Evolutionary conservation across 2,329 filamentous ascomycete species (phyloP).

Genomic region (Orbilia ellipsospora): DNA sequence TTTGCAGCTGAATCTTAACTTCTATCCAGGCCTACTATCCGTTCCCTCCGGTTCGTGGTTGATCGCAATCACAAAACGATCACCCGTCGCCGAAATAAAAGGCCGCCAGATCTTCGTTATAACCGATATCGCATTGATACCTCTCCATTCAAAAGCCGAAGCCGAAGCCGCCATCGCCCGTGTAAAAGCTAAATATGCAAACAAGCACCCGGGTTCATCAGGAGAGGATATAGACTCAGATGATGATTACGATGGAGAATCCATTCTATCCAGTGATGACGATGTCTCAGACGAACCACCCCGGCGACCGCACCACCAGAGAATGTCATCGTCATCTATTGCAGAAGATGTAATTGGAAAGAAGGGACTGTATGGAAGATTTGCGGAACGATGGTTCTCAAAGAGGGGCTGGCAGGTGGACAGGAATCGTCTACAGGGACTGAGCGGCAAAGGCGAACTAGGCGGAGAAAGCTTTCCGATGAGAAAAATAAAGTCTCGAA

Average conservation of each 20-base stretch:
- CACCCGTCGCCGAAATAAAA: conserved; percentile 87
- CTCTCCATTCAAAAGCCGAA: conserved; percentile 79
- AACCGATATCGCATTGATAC: conserved; percentile 90
- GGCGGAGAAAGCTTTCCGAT: conserved; percentile 56
- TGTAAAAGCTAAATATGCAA: conserved; percentile 67
- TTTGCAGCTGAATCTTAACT: conserved; percentile 8
- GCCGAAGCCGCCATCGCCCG: conserved; percentile 77
- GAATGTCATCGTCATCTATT: conserved; percentile 71
- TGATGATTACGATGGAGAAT: conserved; percentile 65
- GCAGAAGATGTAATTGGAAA: conserved; percentile 88
- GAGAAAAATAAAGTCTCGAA: conserved; percentile 60
- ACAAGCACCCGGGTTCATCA: conserved; percentile 61
- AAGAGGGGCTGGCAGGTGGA: conserved; percentile 81
- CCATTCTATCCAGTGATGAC: conserved; percentile 60
- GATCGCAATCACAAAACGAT: conserved; percentile 83
- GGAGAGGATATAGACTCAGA: conserved; percentile 64
- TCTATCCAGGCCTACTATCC: conserved; percentile 77
- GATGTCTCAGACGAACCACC: conserved; percentile 59
- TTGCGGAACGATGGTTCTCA: conserved; percentile 92
- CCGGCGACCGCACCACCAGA: conserved; percentile 57
- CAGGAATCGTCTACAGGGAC: conserved; percentile 75
- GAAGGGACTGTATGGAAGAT: conserved; percentile 85
- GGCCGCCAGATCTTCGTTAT: conserved; percentile 82
- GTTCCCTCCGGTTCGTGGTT: conserved; percentile 80
- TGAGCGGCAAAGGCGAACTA: conserved; percentile 69